Base-by-base conservation (phyloP, 2,329 filamentous ascomycete genomes). In the Pseudogymnoascus sp. region DNA sequence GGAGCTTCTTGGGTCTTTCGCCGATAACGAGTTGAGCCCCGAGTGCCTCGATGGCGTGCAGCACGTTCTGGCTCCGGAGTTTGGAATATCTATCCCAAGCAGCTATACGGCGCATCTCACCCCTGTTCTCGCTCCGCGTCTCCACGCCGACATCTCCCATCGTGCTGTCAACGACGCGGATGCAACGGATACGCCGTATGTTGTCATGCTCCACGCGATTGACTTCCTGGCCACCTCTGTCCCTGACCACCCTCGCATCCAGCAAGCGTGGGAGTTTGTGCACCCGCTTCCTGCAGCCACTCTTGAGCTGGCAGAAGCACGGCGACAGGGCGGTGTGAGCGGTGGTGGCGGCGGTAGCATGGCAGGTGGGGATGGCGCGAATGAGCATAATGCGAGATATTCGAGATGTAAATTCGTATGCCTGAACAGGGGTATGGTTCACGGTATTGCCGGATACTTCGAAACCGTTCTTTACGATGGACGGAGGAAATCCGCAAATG, bases 11-110 rank as follows among this genome's bases (percentile, higher is more conserved):
- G 95, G 92, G 39, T 97, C 93, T 1, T 99, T 98, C 73, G 95
- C 88, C 23, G 95, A 99, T 77, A 99, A 99, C 73, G 95, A 99
- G 77, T 85, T 99, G 8, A 96, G 92, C 0, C 95, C 95, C 0
- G 95, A 99, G 78, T 99, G 95, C 72, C 82, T 99, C 10, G 95
- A 99, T 74, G 95, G 95, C 51, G 93, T 98, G 61, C 93, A 97
- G 73, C 89, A 93, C 71, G 90, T 98, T 48, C 79, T 99, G n/a
- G 80, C 84, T 10, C 80, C 89, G 0, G 81, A 83, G 0, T 85
- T 93, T 71, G 96, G 95, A 37, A 93, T 99, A 70, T 97, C 92
- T 1, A 98, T 99, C 68, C 95, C 95, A 1, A 84, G 87, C 68
- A 95, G 90, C 31, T 99, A 99, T 79, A 96, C 92, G 1, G 93